Evolutionary conservation across 1,284 basidiomycete genomes (phyloP), one percentile per base, ranked within the genome.

Genomic region (Pseudozyma pruni): DNA sequence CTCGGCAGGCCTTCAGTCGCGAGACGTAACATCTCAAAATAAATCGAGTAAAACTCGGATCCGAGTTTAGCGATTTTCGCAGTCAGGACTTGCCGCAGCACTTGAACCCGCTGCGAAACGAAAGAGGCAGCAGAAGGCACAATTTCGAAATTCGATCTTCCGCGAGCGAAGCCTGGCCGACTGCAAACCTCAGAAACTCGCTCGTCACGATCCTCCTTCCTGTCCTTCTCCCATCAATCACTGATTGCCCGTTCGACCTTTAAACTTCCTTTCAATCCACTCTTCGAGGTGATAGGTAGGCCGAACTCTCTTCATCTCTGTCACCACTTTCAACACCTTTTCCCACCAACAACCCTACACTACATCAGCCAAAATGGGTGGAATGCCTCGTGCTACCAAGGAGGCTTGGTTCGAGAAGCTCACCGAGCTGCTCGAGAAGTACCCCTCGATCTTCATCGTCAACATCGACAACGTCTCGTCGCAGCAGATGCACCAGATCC

Each of bases 401-500:
- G 91, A 91, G 81, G 76, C 89, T 39, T 99, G 98, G 89, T 98
- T 98, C 85, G 85, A 85, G 76, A 96, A 95, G 87, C 90, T 98
- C 85, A 92, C 90, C 87, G 91, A 93, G 83, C 90, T 97, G 78
- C 88, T 99, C 80, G 87, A 89, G 85, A 90, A 91, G 85, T 96
- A 92, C 86, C 92, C 83, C 93, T 81, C 95, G 70, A 93, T 98
- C 86, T 98, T 99, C 88, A 84, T 98, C 75, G 95, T 98, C 87
- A 98, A 98, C 86, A 93, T 98, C 83, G 96, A 98, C 89, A 98
- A 98, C 86, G 95, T 99, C 83, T 93, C 93, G 67, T 98, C 94
- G 71, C 96, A 98, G 88, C 96, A 99, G 86, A 84, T 94, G 93
- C 94, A 96, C 84, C 93, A 96, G 85, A 98, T 98, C 83, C 94